phyloP scores from a whole-genome alignment of 805 yeast genomes.

The Yarrowia keelungensis region DNA sequence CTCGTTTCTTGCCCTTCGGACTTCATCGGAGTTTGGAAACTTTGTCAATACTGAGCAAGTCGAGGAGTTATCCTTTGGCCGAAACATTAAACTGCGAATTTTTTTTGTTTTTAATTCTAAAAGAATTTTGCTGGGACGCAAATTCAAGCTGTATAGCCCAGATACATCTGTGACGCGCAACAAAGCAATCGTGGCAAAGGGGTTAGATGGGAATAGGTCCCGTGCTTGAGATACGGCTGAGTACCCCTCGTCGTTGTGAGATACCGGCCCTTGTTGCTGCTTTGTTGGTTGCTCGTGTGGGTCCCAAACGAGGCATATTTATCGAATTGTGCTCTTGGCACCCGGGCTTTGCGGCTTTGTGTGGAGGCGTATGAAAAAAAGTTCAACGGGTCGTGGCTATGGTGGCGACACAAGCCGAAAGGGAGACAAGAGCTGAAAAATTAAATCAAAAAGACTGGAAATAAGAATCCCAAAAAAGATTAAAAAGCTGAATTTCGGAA shows the following conservation, averaged over 20 bases:
- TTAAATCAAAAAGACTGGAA: neutral
- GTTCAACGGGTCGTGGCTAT: constrained; percentile 37
- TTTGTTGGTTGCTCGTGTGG: constrained; percentile 5
- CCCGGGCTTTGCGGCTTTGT: constrained; percentile 32
- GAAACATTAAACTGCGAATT: neutral
- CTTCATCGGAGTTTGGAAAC: constrained; percentile 19
- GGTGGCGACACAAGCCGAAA: constrained; percentile 23
- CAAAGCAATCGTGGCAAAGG: constrained; percentile 10
- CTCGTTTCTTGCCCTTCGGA: neutral
- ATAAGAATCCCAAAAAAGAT: too few relatives aligned
- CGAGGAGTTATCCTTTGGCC: neutral
- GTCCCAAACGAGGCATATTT: constrained; percentile 12
- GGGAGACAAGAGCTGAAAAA: neutral
- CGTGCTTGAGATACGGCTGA: neutral
- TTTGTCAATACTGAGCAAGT: constrained; percentile 5
- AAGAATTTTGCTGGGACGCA: neutral
- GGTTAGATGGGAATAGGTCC: too few relatives aligned
- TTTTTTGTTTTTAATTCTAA: too few relatives aligned
- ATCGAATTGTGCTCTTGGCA: constrained; percentile 9
- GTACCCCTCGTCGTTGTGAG: neutral
- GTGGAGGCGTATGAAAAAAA: constrained; percentile 15
- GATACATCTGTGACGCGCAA: constrained; percentile 16
- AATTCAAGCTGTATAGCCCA: neutral
- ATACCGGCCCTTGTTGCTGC: neutral
- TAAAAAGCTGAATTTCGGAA: neutral